Percentiles rank a stretch among this genome's conserved stretches.
phyloP scores from a whole-genome alignment of 2,329 filamentous ascomycete species.

The Nigrospora oryzae region DNA sequence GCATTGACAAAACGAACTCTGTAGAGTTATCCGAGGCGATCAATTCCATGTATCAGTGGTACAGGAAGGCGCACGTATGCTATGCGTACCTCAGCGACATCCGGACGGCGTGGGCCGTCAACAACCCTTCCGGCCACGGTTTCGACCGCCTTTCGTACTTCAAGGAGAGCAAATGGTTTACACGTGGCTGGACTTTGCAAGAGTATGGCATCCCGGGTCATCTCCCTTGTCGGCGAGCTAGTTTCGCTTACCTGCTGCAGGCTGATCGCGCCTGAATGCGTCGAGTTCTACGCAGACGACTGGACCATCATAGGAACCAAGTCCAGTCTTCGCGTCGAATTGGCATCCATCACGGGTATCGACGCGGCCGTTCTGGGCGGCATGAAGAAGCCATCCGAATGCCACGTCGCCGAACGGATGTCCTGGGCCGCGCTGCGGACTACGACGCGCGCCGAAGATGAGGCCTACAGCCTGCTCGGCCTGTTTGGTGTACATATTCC shows the following conservation, averaged over 20 bases:
- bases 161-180: neutral
- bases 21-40: neutral
- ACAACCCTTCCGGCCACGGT: neutral
- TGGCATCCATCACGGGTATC: neutral
- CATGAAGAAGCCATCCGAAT: neutral
- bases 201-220: neutral
- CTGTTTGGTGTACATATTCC: conserved; percentile 22
- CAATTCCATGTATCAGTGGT: neutral
- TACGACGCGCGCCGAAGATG: conserved; percentile 16
- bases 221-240: no score
- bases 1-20: neutral
- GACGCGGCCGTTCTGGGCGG: neutral
- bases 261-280: neutral
- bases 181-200: neutral
- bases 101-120: neutral
- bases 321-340: neutral
- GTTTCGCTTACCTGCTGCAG: no score
- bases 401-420: neutral
- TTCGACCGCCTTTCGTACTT: neutral
- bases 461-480: conserved; percentile 21
- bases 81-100: neutral
- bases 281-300: neutral
- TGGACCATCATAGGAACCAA: neutral
- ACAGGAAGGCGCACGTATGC: neutral
- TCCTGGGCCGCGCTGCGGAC: conserved; percentile 16